Percentiles rank a stretch among this genome's conserved stretches.
These are phyloP conservation scores for Pulveroboletus sp. DNA, from an alignment of 768 basidiomycete species.

Conservation along the genomic window DNA sequence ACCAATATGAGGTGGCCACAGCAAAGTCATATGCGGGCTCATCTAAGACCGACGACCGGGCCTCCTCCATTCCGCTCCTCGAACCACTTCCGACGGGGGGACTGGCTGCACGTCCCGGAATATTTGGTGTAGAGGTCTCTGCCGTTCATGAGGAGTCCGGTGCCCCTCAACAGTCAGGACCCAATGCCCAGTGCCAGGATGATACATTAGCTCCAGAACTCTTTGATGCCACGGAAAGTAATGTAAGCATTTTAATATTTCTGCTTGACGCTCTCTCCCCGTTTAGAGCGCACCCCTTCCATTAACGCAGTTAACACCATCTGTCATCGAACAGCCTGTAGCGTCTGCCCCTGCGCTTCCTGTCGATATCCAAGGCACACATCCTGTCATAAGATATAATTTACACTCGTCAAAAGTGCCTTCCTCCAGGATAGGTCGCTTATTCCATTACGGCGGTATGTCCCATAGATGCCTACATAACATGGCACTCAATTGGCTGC, in stretches of 20 bases:
- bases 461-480: background rate
- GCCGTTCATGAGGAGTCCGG: background rate
- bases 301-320: background rate
- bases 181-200: background rate
- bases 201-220: background rate
- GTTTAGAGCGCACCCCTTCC: background rate
- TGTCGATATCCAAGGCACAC: background rate
- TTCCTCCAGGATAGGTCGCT: slow-evolving; percentile 78
- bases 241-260: slow-evolving; percentile 5
- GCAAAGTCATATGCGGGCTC: background rate
- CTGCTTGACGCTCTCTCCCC: background rate
- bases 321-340: slow-evolving; percentile 5
- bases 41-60: background rate
- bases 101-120: background rate
- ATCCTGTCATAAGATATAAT: slow-evolving; percentile 31
- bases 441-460: slow-evolving; percentile 93
- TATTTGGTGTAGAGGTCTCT: background rate
- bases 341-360: background rate
- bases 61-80: background rate
- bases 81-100: background rate
- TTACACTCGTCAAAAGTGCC: slow-evolving; percentile 85
- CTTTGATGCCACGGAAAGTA: background rate
- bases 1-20: background rate
- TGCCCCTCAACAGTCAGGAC: background rate
- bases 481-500: background rate